Base-by-base conservation (phyloP, 352 stramenopile genomes). In the Pythium grandisporangium region DNA sequence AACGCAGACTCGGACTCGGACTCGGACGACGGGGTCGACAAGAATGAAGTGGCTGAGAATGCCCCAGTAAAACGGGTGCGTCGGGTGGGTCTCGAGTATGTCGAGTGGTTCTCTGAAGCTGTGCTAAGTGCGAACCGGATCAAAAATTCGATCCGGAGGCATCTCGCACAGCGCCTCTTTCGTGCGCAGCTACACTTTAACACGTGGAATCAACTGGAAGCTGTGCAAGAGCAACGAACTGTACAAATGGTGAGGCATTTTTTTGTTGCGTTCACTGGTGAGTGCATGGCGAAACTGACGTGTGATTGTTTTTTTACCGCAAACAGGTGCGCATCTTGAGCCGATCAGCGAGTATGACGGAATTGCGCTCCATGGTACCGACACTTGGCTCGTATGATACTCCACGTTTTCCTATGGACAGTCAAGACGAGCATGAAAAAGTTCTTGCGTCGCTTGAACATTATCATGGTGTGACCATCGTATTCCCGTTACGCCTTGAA, bases 151-250 rank as follows among this genome's bases (percentile, higher is more conserved):
- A 86, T 92, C 24, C 67, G 71, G 2, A 49, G 66, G 22, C 73
- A 92, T 39, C 52, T 92, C 13, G 72, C 78, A 22, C 72, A 89
- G 34, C 55, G 66, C n/a, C 57, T 92, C 2, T 85, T 86, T 52
- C 73, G 78, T 3, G 84, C 78, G 16, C 78, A 86, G 34, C 67
- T 92, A 25, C 86, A 92, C 32, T 92, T 92, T 39, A 86, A 73
- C 40, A 92, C 78, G 17, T 92, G 78, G 78, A 92, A 86, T 44
- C 45, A 87, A 25, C 48, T 92, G 12, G 78, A 92, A 39, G 74
- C 75, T 2, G 65, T 88, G 17, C 68, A 92, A 57, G 78, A 92
- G 47, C 78, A 92, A 36, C 71, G 78, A 34, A 89, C 75, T 3
- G 75, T 89, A 21, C 74, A 86, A 37, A 89, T 87, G 69, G 71